Evolutionary conservation across 2,329 filamentous ascomycete species (phyloP).

Genomic region (Dactylonectria estremocensis): DNA sequence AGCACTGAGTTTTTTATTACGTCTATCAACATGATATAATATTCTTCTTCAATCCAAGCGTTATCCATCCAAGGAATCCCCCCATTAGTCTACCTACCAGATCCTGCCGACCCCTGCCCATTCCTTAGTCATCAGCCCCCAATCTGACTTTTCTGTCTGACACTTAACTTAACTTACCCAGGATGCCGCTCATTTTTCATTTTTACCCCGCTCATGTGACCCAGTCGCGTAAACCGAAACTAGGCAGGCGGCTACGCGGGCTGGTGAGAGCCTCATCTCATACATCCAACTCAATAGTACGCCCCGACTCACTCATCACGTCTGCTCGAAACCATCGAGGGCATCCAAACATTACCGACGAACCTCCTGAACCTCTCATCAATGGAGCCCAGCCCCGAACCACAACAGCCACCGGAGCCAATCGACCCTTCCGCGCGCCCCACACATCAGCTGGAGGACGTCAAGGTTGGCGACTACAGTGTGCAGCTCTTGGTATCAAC

Average conservation of each 20-base stretch:
- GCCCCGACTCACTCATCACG: neutral
- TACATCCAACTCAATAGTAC: neutral
- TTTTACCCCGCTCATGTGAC: conserved; percentile 28
- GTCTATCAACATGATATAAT: too few relatives aligned
- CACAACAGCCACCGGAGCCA: neutral
- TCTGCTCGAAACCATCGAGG: neutral
- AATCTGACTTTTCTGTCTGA: too few relatives aligned
- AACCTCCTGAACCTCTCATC: neutral
- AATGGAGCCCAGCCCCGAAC: neutral
- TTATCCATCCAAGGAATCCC: too few relatives aligned
- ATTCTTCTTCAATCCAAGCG: too few relatives aligned
- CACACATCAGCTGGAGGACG: conserved; percentile 10
- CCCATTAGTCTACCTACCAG: too few relatives aligned
- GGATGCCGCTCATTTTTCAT: neutral
- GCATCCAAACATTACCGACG: neutral
- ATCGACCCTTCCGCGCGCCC: neutral
- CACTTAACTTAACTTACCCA: too few relatives aligned
- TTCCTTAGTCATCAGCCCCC: too few relatives aligned
- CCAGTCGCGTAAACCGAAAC: neutral
- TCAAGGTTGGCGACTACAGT: conserved; percentile 35
- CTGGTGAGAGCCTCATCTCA: neutral
- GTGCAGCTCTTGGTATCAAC: conserved; percentile 42
- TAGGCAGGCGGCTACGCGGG: neutral
- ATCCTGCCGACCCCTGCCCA: too few relatives aligned
- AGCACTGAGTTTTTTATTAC: too few relatives aligned